Evolutionary conservation across 2,329 filamentous ascomycete species (phyloP), one percentile per base, ranked within the genome.

Genomic region (Myriosclerotinia duriaeana): DNA sequence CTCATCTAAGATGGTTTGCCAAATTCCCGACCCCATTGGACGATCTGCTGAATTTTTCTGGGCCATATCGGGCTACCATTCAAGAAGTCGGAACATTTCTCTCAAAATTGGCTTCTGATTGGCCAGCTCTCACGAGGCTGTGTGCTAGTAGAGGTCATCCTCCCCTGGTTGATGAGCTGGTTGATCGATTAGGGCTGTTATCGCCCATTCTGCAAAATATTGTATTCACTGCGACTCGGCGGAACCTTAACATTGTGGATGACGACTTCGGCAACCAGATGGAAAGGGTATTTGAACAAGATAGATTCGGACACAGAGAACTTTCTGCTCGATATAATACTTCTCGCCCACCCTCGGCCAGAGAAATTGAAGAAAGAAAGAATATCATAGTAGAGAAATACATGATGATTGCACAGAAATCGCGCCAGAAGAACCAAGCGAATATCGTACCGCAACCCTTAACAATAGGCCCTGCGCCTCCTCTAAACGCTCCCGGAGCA

Each of bases 141-240:
- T 80, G 81, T 69, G 71, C 68, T 36, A 46, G 55, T 26, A 77
- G 80, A 52, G 74, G 76, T 2, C 84, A 81, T 70, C 87, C 87
- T 4, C 83, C 86, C 6, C 76, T 87, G n/a, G 80, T 85, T 44
- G 79, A 81, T 64, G 87, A 89, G 71, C 76, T 90, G 38, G 74
- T 80, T 5, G 73, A 75, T n/a, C 71, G 76, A 15, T 78, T 89
- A 46, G 73, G 75, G 7, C 74, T 88, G 15, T 74, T 73, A 9
- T 89, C 87, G 0, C 73, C 77, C 0, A 78, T 81, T 1, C 76
- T 90, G 8, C 84, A 87, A 70, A 76, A 74, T 1, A 81, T 86
- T 38, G 76, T 86, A 3, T 89, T 87, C 71, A 80, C 79, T 36
- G 79, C 82, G 5, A 78, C 80, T 14, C 74, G 82, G 58, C 80